phyloP scores from a whole-genome alignment of 306 rosid species.

The Cucurbita pepo region DNA sequence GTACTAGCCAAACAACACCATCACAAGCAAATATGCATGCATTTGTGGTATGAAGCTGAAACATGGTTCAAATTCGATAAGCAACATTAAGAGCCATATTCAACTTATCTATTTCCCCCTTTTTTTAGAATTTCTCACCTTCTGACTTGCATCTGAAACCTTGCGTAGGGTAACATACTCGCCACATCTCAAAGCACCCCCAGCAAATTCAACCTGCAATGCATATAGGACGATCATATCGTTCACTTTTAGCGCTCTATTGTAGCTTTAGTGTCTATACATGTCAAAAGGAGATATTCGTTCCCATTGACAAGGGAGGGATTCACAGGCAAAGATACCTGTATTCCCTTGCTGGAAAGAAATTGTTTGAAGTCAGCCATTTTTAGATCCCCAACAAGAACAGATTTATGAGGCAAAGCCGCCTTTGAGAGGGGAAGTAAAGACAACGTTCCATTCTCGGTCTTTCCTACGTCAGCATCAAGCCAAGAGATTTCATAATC shows the following conservation, averaged over 20 bases:
- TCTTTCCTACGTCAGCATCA: constrained; percentile 71
- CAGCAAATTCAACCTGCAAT: constrained; percentile 68
- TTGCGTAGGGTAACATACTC: constrained; percentile 81
- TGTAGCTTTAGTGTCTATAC: not conserved
- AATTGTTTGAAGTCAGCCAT: constrained; percentile 90
- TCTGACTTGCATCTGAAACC: constrained; percentile 80
- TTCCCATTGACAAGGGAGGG: not conserved
- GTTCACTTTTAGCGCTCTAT: not conserved
- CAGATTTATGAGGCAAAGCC: constrained; percentile 64
- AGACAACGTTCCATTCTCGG: constrained; percentile 41
- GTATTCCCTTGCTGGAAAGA: constrained; percentile 74
- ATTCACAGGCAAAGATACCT: constrained; percentile 28
- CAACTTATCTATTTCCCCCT: not conserved
- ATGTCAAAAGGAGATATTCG: not conserved
- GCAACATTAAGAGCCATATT: not conserved
- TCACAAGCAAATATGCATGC: not conserved
- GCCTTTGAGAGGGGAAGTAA: constrained; percentile 54
- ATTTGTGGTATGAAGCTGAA: not conserved
- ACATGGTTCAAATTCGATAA: not conserved
- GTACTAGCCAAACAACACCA: not conserved
- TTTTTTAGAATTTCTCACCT: constrained; percentile 28
- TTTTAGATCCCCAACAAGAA: constrained; percentile 86
- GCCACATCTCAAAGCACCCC: constrained; percentile 86
- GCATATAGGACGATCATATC: not conserved
- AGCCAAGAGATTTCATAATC: constrained; percentile 89